Evolutionary conservation across 108 stramenopile genomes (phyloP).

Genomic region (Nannochloropsis oceanica): DNA sequence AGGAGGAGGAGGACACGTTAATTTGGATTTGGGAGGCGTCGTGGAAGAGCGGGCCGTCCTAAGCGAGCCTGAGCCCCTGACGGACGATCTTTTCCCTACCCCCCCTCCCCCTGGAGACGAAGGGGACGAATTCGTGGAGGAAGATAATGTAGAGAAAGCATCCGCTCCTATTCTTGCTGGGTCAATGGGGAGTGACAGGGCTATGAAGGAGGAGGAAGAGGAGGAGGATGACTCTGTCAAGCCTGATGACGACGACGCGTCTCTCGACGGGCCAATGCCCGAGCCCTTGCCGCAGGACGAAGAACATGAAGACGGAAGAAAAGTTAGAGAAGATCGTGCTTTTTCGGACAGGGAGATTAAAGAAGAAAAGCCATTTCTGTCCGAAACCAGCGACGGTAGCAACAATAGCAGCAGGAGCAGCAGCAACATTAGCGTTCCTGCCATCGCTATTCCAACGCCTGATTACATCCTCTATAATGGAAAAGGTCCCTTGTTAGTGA

Average conservation of each 20-base stretch:
- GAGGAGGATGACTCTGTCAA: background rate
- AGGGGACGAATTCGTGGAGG: background rate
- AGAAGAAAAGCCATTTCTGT: background rate
- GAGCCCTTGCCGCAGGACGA: background rate
- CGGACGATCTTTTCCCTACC: background rate
- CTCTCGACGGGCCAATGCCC: background rate
- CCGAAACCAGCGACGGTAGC: background rate
- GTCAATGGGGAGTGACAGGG: background rate
- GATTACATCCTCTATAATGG: background rate
- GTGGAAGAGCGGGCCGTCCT: background rate
- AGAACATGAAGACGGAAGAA: background rate
- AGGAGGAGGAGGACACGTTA: background rate
- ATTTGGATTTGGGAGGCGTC: background rate
- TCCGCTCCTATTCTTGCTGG: background rate
- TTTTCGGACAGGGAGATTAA: background rate
- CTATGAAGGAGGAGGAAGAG: background rate
- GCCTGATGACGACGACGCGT: background rate
- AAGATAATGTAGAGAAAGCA: background rate
- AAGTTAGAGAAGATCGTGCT: background rate
- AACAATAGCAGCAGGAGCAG: background rate
- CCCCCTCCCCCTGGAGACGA: background rate
- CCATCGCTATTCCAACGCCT: background rate
- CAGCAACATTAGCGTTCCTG: background rate
- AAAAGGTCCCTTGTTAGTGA: background rate
- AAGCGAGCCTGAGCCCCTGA: background rate